phyloP scores from a whole-genome alignment of 768 basidiomycete genomes.

The Coprinellus micaceus region DNA sequence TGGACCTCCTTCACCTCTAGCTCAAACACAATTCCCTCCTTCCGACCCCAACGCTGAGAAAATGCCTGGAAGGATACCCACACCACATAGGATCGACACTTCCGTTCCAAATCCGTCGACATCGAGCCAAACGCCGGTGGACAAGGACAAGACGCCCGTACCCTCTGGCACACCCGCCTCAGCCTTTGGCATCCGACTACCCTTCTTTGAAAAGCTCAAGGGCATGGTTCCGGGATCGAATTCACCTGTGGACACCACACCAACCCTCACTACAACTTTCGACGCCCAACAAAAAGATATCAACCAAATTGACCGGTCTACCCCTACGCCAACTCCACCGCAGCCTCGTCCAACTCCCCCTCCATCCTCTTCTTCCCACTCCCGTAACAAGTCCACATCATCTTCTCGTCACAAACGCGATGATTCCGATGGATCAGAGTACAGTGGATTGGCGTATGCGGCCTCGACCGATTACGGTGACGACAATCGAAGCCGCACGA shows the following conservation, averaged over 20 bases:
- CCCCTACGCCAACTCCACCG: background rate
- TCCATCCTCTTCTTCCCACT: slow-evolving; percentile 1
- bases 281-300: background rate
- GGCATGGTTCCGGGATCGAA: slow-evolving; percentile 29
- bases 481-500: slow-evolving; percentile 12
- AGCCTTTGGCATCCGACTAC: slow-evolving; percentile 35
- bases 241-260: slow-evolving; percentile 3
- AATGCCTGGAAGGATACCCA: slow-evolving; percentile 13
- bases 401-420: slow-evolving; percentile 6
- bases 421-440: slow-evolving; percentile 33
- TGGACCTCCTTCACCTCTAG: slow-evolving; percentile 37
- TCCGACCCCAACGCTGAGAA: slow-evolving; percentile 6
- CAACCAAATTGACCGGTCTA: background rate
- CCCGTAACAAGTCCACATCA: slow-evolving; percentile 15
- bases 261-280: background rate
- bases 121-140: slow-evolving; percentile 6
- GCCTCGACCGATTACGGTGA: slow-evolving; percentile 45
- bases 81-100: slow-evolving; percentile 21
- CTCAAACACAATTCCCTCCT: slow-evolving; percentile 28
- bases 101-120: slow-evolving; percentile 8
- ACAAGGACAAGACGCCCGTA: slow-evolving; percentile 13
- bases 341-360: background rate
- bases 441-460: slow-evolving; percentile 49
- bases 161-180: slow-evolving; percentile 16
- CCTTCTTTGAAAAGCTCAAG: slow-evolving; percentile 58